These are phyloP conservation scores for Balakata baccata DNA, from an alignment of 345 rosid species.

Conservation along the genomic window DNA sequence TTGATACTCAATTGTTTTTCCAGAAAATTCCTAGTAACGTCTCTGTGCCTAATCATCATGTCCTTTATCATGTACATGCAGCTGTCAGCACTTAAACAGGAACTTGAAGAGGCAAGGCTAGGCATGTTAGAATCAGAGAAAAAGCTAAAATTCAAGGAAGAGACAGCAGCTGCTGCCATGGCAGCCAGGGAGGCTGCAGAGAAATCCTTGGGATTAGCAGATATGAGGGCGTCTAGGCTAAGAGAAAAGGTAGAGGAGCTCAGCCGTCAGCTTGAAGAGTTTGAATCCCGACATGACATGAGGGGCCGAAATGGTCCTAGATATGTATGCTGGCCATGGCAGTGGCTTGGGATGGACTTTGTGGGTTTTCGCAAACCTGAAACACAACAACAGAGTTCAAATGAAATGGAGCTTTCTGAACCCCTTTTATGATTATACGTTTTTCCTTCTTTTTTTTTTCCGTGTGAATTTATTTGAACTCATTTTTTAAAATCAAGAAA, in stretches of 20 bases:
- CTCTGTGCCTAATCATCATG: neutral
- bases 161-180: constrained; percentile 95
- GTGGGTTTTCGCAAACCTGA: constrained; percentile 61
- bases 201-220: constrained; percentile 82
- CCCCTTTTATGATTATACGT: constrained; percentile 61
- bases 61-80: constrained; percentile 29
- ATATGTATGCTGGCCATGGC: constrained; percentile 98
- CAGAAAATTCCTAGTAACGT: neutral
- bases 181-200: constrained; percentile 99
- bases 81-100: constrained; percentile 65
- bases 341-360: constrained; percentile 91
- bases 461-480: constrained; percentile 22
- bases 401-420: constrained; percentile 98
- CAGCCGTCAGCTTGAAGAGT: constrained; percentile 73
- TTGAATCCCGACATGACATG: constrained; percentile 64
- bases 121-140: constrained; percentile 70
- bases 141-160: constrained; percentile 92
- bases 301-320: constrained; percentile 49
- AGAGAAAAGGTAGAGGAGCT: constrained; percentile 91
- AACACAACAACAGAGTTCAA: constrained; percentile 47
- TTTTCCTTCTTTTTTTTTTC: neutral
- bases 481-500: constrained; percentile 18
- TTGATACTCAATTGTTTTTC: neutral
- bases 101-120: constrained; percentile 85
- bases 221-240: constrained; percentile 77